Base-by-base conservation (phyloP, 495 filamentous ascomycete genomes). In the Tuber borchii region DNA sequence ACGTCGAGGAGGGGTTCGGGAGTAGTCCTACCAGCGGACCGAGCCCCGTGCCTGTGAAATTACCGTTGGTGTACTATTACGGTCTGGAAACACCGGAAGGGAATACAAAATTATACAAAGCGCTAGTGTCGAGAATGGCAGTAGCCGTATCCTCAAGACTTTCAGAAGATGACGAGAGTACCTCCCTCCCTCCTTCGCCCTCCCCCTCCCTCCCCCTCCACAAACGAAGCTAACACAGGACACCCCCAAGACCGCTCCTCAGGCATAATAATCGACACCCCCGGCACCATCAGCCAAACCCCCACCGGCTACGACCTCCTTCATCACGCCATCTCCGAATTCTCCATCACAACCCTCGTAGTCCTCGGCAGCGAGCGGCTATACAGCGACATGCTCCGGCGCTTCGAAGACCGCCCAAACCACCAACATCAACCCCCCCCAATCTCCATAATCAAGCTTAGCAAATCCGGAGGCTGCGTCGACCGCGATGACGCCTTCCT, bases 51-150 rank as follows among this genome's bases (percentile, higher is more conserved):
- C 93, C 95, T 1, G 92, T 97, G 39, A 98, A 97, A 85, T 85
- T 95, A 78, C 96, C 96, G 31, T 84, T 98, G 73, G 93, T 94
- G n/a, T 97, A 97, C 80, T 92, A 92, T 80, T 94, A 93, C 84
- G 94, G 94, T 16, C 86, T 92, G 73, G 86, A 89, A 61, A 91
- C 86, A 76, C 90, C 93, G 5, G 91, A 95, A 76, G 92, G 93
- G 10, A 92, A 94, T 72, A 86, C 88, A 42, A 87, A 86, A 65
- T 82, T 94, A 19, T 97, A 90, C 83, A 92, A 89, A 84, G 89
- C 90, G 2, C 82, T 98, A 74, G 84, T 92, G 61, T 91, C 91
- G 46, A 87, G 93, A 76, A 85, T 97, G 82, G 95, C 93, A 20
- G 86, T 97, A 40, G 91, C 93, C 19, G 91, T 91, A 26, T 91